Conservation (phyloP, 495 filamentous ascomycete genomes). For the Endocarpon pusillum region DNA sequence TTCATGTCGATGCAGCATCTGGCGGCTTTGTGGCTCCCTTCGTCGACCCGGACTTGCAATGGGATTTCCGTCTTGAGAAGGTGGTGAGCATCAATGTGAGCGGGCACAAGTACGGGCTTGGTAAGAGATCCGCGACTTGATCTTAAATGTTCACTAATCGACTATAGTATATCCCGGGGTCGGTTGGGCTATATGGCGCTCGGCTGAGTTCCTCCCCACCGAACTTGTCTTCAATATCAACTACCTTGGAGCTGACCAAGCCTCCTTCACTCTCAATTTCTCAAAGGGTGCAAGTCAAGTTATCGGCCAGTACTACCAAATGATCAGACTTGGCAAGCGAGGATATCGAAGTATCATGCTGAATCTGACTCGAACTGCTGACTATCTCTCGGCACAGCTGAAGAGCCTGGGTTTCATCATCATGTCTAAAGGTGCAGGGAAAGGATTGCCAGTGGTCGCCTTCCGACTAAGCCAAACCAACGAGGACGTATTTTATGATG, state of each 20-base stretch:
- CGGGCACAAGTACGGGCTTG: constrained; percentile 67
- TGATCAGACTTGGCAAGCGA: constrained; percentile 79
- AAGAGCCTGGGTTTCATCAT: constrained; percentile 63
- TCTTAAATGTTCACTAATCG: constrained; percentile 1
- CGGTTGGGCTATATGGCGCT: constrained; percentile 82
- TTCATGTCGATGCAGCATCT: constrained; percentile 81
- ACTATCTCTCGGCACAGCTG: constrained; percentile 58
- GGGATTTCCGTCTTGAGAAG: constrained; percentile 77
- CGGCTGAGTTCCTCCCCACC: constrained; percentile 65
- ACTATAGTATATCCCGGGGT: constrained; percentile 66
- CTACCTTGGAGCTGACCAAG: constrained; percentile 84
- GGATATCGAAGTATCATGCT: constrained; percentile 77
- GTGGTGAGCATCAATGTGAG: constrained; percentile 87
- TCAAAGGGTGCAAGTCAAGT: constrained; percentile 82
- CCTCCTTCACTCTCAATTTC: constrained; percentile 97
- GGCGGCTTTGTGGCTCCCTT: constrained; percentile 88
- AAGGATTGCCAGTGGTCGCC: constrained; percentile 72
- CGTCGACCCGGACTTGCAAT: constrained; percentile 58
- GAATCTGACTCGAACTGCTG: constrained; percentile 67
- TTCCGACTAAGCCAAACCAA: constrained; percentile 48
- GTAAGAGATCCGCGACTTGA: constrained; percentile 12
- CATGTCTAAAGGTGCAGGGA: constrained; percentile 56
- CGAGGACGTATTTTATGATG: constrained; percentile 58
- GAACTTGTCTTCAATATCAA: constrained; percentile 97
- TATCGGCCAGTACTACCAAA: constrained; percentile 90